Evolutionary conservation across 306 rosid species (phyloP), one percentile per base, ranked within the genome.

Genomic region (Gastrolobium bilobum): DNA sequence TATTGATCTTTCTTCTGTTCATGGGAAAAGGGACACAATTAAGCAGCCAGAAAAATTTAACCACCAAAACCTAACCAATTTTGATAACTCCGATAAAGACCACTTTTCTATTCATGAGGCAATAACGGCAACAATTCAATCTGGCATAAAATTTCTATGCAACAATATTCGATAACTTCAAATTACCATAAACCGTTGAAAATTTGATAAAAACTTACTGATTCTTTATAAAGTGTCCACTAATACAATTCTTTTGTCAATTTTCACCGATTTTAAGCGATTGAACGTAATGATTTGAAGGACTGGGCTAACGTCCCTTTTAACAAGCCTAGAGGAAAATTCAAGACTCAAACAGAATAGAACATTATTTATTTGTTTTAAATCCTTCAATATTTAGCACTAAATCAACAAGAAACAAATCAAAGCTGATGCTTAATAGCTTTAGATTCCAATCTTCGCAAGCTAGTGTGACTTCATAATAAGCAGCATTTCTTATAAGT

Each of bases 381-480:
- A n/a, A 56, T 40, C 20, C 20, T n/a, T 38, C 44, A 56, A 34
- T 29, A 52, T 31, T 13, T 14, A 34, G 44, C 76, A 57, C 26
- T 39, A 50, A 34, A 43, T 56, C 47, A 67, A 68, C 60, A 15
- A 31, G 7, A 20, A 66, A n/a, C 30, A 66, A 31, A 9, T 6
- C 11, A 67, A 54, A 60, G 9, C 38, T 31, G n/a, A 54, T 14
- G 46, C 14, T 13, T 29, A 13, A 52, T 52, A 54, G 26, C 30
- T 30, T 11, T 20, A 20, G 26, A 69, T 71, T 40, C 35, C 71
- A 53, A 71, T 11, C 57, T 77, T 56, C 30, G 74, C 43, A 51
- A 79, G 47, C 54, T 52, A 71, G 43, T 57, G 30, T 30, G 29
- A 76, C 56, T 44, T 11, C 37, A 53, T 31, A 38, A 77, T 46